Evolutionary conservation across 2,329 filamentous ascomycete genomes (phyloP).

Genomic region (Cercospora zeina): DNA sequence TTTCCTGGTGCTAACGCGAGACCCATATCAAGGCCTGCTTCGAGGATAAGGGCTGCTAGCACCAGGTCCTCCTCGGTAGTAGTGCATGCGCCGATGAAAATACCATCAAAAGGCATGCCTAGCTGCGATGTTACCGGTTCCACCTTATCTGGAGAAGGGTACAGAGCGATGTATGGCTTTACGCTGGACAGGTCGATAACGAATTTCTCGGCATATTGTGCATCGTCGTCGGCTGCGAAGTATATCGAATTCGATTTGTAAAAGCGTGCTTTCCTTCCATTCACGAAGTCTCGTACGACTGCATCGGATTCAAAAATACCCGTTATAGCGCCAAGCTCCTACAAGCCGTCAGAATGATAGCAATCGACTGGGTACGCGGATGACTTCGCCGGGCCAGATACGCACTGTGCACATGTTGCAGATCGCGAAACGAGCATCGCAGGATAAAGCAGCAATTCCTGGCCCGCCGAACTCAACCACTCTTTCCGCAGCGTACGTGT

Average conservation of each 20-base stretch:
- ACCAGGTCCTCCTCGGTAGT: constrained; percentile 24
- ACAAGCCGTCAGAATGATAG: neutral
- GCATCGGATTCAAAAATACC: constrained; percentile 18
- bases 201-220: constrained; percentile 7
- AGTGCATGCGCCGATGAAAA: constrained; percentile 24
- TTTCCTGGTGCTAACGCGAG: constrained; percentile 6
- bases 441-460: constrained; percentile 1
- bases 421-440: constrained; percentile 21
- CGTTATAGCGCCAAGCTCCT: constrained; percentile 21
- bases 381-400: neutral
- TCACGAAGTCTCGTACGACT: constrained; percentile 9
- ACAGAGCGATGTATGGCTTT: constrained; percentile 15
- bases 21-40: constrained; percentile 9
- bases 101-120: constrained; percentile 18
- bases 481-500: constrained; percentile 19
- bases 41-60: constrained; percentile 15
- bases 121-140: constrained; percentile 7
- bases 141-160: constrained; percentile 20
- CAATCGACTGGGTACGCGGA: neutral
- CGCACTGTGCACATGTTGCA: constrained; percentile 22
- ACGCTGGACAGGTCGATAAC: constrained; percentile 14
- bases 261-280: neutral
- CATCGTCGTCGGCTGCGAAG: constrained; percentile 12
- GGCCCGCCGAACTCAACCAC: constrained; percentile 19
- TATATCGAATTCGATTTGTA: constrained; percentile 18